Percentiles rank a stretch among this genome's conserved stretches.
phyloP scores from a whole-genome alignment of 306 rosid species.

The Crataegus laevigata region DNA sequence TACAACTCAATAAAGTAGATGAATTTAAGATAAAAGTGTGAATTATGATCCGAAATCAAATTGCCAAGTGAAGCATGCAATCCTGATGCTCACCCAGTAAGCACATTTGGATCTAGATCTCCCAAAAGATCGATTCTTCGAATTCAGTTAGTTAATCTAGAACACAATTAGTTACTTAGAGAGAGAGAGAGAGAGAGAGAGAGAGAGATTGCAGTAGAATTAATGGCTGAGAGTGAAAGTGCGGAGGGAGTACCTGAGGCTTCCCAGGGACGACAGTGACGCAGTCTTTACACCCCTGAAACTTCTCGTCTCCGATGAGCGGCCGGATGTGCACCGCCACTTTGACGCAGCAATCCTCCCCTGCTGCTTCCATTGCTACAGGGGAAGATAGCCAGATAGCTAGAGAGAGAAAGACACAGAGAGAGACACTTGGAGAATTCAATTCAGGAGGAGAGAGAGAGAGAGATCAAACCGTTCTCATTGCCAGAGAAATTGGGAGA shows the following conservation, averaged over 20 bases:
- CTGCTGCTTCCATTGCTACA: conserved; percentile 65
- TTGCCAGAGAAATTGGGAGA: conserved; percentile 20
- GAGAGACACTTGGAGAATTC: conserved; percentile 1
- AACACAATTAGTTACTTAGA: neutral
- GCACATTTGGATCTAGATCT: conserved; percentile 41
- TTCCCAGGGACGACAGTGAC: conserved; percentile 78
- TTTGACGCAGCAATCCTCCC: conserved; percentile 86
- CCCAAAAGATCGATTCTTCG: neutral
- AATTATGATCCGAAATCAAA: conserved; percentile 28
- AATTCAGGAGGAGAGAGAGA: neutral
- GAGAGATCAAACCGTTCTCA: conserved; percentile 31
- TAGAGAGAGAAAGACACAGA: conserved; percentile 1
- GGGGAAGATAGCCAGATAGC: neutral
- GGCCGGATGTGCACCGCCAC: conserved; percentile 97
- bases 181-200: neutral
- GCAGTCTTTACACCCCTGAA: conserved; percentile 97
- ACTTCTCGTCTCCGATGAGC: conserved; percentile 80
- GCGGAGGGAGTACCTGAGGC: conserved; percentile 71
- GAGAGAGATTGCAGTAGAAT: neutral
- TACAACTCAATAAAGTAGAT: conserved; percentile 13
- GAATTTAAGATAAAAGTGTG: conserved; percentile 4
- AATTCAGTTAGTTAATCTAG: neutral
- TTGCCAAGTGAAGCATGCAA: neutral
- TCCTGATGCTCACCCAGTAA: neutral
- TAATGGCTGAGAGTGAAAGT: neutral